phyloP scores from a whole-genome alignment of 1,284 basidiomycete species.

The Ustilago lituana region DNA sequence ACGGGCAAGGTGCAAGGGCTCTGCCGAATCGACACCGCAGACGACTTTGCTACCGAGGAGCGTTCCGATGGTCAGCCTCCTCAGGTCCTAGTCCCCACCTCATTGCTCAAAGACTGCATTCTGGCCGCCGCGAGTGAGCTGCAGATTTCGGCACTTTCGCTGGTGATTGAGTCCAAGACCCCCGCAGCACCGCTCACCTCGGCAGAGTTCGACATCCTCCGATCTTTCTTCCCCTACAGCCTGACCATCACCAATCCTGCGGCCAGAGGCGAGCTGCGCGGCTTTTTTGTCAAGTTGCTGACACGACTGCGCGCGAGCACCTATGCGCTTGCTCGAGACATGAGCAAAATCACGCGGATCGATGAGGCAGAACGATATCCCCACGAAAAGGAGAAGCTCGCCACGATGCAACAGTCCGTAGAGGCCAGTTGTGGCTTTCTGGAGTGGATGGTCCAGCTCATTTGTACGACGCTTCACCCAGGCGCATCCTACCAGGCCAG shows the following conservation, averaged over 20 bases:
- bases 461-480: conserved; percentile 51
- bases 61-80: conserved; percentile 7
- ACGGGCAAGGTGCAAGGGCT: conserved; percentile 39
- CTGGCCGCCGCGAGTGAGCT: conserved; percentile 45
- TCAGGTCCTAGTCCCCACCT: conserved; percentile 37
- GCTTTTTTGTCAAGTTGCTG: conserved; percentile 56
- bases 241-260: conserved; percentile 51
- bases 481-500: conserved; percentile 60
- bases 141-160: conserved; percentile 50
- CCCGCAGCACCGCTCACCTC: conserved; percentile 40
- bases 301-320: conserved; percentile 56
- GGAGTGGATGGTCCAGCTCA: conserved; percentile 31
- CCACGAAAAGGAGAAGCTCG: conserved; percentile 37
- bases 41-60: conserved; percentile 30
- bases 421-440: conserved; percentile 39
- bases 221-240: conserved; percentile 49
- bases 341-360: conserved; percentile 39
- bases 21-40: conserved; percentile 25
- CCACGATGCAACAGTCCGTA: conserved; percentile 14
- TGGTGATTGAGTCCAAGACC: conserved; percentile 55
- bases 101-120: conserved; percentile 47
- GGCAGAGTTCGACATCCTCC: conserved; percentile 45
- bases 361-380: conserved; percentile 30
- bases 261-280: conserved; percentile 53
- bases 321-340: conserved; percentile 44